Conservation (phyloP, 2,329 filamentous ascomycete species). For the Beauveria medogensis region DNA sequence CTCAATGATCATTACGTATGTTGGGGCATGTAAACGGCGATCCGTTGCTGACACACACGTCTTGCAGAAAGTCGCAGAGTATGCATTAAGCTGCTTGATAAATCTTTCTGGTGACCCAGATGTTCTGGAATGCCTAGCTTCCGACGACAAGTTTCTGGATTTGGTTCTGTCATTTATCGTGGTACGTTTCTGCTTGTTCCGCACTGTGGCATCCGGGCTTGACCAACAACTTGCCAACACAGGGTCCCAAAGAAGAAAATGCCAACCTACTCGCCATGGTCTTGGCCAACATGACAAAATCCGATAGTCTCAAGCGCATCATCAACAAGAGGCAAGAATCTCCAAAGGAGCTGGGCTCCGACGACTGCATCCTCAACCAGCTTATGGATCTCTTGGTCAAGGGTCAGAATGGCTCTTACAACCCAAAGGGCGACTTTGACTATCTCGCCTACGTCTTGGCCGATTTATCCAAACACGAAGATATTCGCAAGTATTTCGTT, state of each 20-base stretch:
- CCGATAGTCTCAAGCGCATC: constrained; percentile 61
- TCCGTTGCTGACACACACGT: constrained; percentile 45
- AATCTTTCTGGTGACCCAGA: constrained; percentile 74
- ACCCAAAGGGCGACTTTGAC: constrained; percentile 79
- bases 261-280: constrained; percentile 86
- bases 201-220: background rate
- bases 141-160: constrained; percentile 75
- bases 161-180: constrained; percentile 65
- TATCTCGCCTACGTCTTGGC: constrained; percentile 93
- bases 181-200: constrained; percentile 39
- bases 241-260: constrained; percentile 69
- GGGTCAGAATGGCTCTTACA: constrained; percentile 73
- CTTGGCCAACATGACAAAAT: constrained; percentile 84
- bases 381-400: constrained; percentile 94
- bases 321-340: constrained; percentile 59
- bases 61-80: constrained; percentile 73
- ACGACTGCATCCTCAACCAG: constrained; percentile 74
- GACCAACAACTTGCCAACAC: background rate
- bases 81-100: constrained; percentile 83
- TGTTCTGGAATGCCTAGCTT: constrained; percentile 62
- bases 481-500: constrained; percentile 69
- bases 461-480: constrained; percentile 75
- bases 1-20: constrained; percentile 74
- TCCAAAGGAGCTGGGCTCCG: constrained; percentile 63
- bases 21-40: constrained; percentile 13